Percentiles rank a stretch among this genome's conserved stretches.
These are phyloP conservation scores for Trichoderma pleuroti DNA, from an alignment of 2,329 filamentous ascomycete genomes.

Conservation along the genomic window DNA sequence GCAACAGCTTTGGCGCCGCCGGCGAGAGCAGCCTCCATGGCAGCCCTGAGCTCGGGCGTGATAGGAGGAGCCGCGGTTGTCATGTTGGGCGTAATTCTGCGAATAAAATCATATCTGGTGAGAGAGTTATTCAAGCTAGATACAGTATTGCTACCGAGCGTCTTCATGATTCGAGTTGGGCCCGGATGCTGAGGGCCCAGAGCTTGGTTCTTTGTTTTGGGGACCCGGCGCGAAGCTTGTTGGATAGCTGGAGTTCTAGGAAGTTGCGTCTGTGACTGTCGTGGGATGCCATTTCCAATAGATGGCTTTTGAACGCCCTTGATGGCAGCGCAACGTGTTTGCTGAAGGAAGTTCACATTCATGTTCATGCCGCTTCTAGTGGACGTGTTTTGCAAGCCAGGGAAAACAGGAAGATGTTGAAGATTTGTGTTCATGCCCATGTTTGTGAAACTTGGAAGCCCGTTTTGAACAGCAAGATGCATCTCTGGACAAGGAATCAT, in stretches of 20 bases:
- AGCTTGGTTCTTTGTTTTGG: neutral
- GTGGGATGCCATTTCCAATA: neutral
- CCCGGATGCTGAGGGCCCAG: neutral
- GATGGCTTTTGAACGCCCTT: neutral
- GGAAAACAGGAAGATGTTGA: neutral
- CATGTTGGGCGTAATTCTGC: neutral
- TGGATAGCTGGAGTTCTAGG: rapidly evolving
- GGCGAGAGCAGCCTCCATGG: neutral
- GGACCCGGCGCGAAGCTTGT: neutral
- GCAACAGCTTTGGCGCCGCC: neutral
- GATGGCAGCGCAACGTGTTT: neutral
- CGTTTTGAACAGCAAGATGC: neutral
- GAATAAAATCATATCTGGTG: neutral
- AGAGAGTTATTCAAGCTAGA: neutral
- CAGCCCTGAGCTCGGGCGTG: neutral
- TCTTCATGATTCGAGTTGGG: neutral
- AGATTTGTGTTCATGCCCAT: neutral
- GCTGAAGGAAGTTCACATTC: neutral
- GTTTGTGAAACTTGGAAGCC: neutral
- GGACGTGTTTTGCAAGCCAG: neutral
- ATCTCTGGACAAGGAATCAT: neutral
- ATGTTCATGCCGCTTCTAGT: neutral
- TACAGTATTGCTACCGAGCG: neutral
- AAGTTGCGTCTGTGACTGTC: neutral
- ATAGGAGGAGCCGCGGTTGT: neutral